Percentiles rank a stretch among this genome's conserved stretches.
Evolutionary conservation across 31 red algal genomes (phyloP).

Genomic region (Porphyra umbilicalis): DNA sequence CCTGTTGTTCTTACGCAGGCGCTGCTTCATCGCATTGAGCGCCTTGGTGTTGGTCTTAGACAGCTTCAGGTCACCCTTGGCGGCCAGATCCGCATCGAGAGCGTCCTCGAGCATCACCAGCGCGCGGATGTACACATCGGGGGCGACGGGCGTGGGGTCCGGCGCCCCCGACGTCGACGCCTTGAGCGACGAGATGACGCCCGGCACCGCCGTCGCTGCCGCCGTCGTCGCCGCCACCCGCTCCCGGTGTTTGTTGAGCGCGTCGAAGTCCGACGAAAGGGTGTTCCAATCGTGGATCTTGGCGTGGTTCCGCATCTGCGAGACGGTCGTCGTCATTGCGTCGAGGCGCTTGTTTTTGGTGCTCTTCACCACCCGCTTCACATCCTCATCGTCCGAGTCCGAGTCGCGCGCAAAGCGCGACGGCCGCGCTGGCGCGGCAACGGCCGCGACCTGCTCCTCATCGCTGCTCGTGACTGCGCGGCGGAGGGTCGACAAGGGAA

Average conservation of each 20-base stretch:
- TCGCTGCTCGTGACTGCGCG: background rate
- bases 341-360: conserved; percentile 76
- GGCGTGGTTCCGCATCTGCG: conserved; percentile 75
- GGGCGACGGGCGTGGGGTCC: conserved; percentile 56
- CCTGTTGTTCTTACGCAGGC: conserved; percentile 77
- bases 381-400: conserved; percentile 93
- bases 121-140: conserved; percentile 60
- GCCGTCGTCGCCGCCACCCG: conserved; percentile 70
- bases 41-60: conserved; percentile 98
- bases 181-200: conserved; percentile 17
- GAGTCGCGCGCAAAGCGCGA: conserved; percentile 67
- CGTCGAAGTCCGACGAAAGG: conserved; percentile 81
- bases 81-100: conserved; percentile 43
- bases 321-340: conserved; percentile 45
- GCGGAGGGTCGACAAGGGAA: too few relatives aligned
- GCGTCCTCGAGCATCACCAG: conserved; percentile 90
- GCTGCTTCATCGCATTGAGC: conserved; percentile 86
- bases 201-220: conserved; percentile 43
- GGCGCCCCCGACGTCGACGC: conserved; percentile 65
- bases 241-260: conserved; percentile 70
- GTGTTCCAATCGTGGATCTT: conserved; percentile 93
- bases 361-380: conserved; percentile 59
- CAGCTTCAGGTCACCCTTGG: conserved; percentile 71
- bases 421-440: background rate
- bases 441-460: conserved; percentile 1